Evolutionary conservation across 371 early-diverging fungal genomes (phyloP).

Genomic region (Lichtheimia ramosa): DNA sequence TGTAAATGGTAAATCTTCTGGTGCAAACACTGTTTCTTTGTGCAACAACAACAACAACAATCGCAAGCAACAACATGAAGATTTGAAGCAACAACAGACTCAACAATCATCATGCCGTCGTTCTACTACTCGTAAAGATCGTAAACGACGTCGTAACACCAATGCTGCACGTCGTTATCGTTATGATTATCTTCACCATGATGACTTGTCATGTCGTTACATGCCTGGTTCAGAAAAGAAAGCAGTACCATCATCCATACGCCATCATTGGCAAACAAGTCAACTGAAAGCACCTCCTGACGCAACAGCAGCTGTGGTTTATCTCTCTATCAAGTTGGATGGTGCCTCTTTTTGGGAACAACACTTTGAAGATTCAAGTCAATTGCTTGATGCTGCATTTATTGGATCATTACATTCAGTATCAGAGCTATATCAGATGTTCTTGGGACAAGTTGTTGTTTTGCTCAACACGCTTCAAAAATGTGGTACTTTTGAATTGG

Average conservation of each 20-base stretch:
- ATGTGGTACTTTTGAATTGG: conserved; percentile 5
- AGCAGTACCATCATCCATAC: background rate
- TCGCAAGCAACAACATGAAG: conserved; percentile 5
- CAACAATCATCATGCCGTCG: conserved; percentile 2
- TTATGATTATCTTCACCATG: conserved; percentile 18
- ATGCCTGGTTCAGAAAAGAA: conserved; percentile 2
- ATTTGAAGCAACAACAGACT: background rate
- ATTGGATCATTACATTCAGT: conserved; percentile 8
- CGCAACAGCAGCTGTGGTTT: background rate
- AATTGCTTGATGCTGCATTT: conserved; percentile 9
- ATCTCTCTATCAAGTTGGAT: conserved; percentile 11
- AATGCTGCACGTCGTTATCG: background rate
- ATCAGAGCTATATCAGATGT: conserved; percentile 8
- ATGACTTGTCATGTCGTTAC: conserved; percentile 11
- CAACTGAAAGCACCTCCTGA: conserved; percentile 9
- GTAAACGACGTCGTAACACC: background rate
- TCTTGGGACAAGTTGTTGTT: conserved; percentile 9
- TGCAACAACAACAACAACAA: background rate
- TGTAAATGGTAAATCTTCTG: background rate
- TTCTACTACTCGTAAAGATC: background rate
- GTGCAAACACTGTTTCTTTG: background rate
- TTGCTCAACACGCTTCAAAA: conserved; percentile 7
- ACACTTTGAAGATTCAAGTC: conserved; percentile 2
- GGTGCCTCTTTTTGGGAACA: conserved; percentile 5
- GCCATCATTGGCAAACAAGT: conserved; percentile 12